phyloP scores from a whole-genome alignment of 495 filamentous ascomycete species.

The Collariella sp. region DNA sequence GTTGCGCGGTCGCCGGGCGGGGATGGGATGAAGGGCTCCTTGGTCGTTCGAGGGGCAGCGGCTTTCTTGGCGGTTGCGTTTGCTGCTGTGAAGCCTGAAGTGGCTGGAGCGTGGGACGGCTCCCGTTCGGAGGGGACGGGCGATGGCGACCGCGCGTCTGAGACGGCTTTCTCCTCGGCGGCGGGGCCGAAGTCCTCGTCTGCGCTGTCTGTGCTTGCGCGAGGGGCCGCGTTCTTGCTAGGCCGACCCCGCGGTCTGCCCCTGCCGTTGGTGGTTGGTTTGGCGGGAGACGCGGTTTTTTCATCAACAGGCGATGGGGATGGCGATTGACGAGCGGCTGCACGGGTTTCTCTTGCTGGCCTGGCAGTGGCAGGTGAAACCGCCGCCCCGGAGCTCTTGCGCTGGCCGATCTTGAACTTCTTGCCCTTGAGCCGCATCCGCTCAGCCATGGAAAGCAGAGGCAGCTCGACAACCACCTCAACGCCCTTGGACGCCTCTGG shows the following conservation, averaged over 20 bases:
- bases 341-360: constrained; percentile 5
- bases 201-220: constrained; percentile 12
- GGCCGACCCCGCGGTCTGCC: neutral
- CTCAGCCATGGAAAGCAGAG: constrained; percentile 39
- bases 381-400: constrained; percentile 12
- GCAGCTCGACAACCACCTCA: constrained; percentile 3
- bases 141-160: neutral
- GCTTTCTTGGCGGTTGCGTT: neutral
- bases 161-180: constrained; percentile 17
- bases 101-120: too few species aligned
- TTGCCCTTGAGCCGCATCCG: constrained; percentile 38
- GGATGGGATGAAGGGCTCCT: neutral
- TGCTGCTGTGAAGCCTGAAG: neutral
- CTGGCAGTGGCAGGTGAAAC: constrained; percentile 8
- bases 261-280: neutral
- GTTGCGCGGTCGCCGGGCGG: neutral
- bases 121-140: too few species aligned
- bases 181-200: constrained; percentile 31
- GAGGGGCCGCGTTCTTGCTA: neutral
- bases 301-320: neutral
- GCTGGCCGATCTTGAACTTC: constrained; percentile 35
- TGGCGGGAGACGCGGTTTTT: neutral
- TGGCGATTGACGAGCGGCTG: neutral
- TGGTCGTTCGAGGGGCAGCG: neutral
- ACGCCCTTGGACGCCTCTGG: neutral